These are phyloP conservation scores for Fraxinus nigra DNA, from an alignment of 305 asterid genomes.

Conservation along the genomic window DNA sequence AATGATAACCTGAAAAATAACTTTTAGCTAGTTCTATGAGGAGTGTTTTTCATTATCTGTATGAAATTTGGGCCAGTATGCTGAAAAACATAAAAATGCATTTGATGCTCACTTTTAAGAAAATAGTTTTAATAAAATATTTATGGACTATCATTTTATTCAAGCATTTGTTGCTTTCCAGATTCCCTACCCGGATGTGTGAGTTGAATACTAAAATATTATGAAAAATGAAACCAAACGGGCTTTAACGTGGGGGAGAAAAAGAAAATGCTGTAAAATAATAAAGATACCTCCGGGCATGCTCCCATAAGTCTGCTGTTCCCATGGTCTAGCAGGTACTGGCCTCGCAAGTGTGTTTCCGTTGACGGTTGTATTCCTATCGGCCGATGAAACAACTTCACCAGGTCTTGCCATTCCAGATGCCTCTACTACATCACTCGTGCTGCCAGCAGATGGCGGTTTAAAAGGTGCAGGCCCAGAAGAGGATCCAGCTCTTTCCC, in stretches of 20 bases:
- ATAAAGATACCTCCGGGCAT: conserved; percentile 60
- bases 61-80: background rate
- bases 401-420: conserved; percentile 95
- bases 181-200: background rate
- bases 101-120: background rate
- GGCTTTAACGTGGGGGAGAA: background rate
- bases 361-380: conserved; percentile 44
- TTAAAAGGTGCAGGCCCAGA: conserved; percentile 84
- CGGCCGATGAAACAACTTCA: conserved; percentile 65
- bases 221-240: background rate
- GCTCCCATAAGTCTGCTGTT: conserved; percentile 70
- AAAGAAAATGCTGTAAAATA: conserved; percentile 3
- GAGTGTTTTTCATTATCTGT: background rate
- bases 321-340: conserved; percentile 92
- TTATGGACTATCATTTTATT: background rate
- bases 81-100: background rate
- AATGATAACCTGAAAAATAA: background rate
- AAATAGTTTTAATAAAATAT: background rate
- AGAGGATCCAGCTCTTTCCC: conserved; percentile 85
- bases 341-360: conserved; percentile 66
- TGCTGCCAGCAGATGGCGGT: conserved; percentile 84
- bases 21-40: background rate
- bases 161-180: background rate
- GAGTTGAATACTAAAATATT: background rate
- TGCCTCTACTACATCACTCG: conserved; percentile 87